These are phyloP conservation scores for Carnegiea gigantea DNA, from an alignment of 179 eudicot species.

Conservation along the genomic window DNA sequence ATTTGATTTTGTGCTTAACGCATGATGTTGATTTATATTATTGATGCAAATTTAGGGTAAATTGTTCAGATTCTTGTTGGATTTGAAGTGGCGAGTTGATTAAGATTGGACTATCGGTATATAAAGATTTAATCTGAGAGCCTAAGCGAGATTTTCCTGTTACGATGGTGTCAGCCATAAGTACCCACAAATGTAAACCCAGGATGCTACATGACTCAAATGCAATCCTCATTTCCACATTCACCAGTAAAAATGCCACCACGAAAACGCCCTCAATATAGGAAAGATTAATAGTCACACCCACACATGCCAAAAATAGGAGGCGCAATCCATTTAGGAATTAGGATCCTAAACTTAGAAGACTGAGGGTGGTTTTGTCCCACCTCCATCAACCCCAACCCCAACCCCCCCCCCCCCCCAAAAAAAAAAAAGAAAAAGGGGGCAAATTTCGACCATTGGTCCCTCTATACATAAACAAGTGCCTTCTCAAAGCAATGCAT, in stretches of 20 bases:
- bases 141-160: background rate
- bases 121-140: background rate
- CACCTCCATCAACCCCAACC: background rate
- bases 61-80: background rate
- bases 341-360: too few species aligned
- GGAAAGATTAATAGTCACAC: background rate
- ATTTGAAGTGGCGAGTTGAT: background rate
- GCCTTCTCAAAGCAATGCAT: background rate
- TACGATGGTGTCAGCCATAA: background rate
- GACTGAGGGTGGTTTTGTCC: background rate
- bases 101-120: background rate
- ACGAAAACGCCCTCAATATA: background rate
- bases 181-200: background rate
- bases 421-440: background rate
- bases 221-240: background rate
- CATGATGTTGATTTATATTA: background rate
- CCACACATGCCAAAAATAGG: background rate
- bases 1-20: background rate
- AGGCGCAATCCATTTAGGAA: too few species aligned
- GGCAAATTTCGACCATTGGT: background rate
- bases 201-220: background rate
- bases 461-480: background rate
- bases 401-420: background rate
- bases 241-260: background rate
- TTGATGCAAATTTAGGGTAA: constrained; percentile 1